Conservation (phyloP, 2,329 filamentous ascomycete species). For the Phyllosticta ampelicida region DNA sequence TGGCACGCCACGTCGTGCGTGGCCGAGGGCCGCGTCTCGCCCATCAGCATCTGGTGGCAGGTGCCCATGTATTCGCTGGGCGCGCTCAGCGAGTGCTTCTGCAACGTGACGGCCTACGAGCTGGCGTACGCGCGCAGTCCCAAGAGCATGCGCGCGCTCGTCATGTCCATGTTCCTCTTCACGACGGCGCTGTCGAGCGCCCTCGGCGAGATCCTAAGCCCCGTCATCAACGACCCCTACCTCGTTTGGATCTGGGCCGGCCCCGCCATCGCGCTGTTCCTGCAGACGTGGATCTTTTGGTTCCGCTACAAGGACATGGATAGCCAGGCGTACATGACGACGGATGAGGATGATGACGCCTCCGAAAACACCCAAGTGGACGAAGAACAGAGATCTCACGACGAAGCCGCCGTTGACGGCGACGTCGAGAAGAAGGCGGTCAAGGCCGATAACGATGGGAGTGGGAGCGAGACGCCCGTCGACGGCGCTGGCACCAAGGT, state of each 20-base stretch:
- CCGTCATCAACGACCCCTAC: conserved; percentile 7
- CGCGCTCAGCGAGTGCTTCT: conserved; percentile 31
- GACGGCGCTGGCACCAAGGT: no score
- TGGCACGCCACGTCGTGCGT: conserved; percentile 28
- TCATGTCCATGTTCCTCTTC: conserved; percentile 33
- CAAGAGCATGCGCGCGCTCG: conserved; percentile 32
- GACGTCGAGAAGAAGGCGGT: no score
- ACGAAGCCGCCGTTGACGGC: no score
- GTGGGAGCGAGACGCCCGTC: no score
- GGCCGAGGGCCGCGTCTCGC: conserved; percentile 25
- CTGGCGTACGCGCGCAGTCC: conserved; percentile 35
- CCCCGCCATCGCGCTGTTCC: conserved; percentile 37
- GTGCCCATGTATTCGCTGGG: conserved; percentile 28
- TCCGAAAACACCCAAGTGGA: no score
- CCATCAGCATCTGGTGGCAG: conserved; percentile 35
- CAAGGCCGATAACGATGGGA: no score
- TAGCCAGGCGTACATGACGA: conserved; percentile 36
- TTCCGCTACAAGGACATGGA: conserved; percentile 38
- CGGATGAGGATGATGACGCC: not conserved
- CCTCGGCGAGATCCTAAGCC: conserved; percentile 3
- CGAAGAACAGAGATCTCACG: no score
- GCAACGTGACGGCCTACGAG: conserved; percentile 36
- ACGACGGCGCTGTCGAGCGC: conserved; percentile 14
- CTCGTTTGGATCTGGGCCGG: conserved; percentile 32
- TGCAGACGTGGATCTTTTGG: conserved; percentile 40